Percentiles rank a stretch among this genome's conserved stretches.
Evolutionary conservation across 1,139 yeast species (phyloP).

Genomic region (Taiozyma sp.): DNA sequence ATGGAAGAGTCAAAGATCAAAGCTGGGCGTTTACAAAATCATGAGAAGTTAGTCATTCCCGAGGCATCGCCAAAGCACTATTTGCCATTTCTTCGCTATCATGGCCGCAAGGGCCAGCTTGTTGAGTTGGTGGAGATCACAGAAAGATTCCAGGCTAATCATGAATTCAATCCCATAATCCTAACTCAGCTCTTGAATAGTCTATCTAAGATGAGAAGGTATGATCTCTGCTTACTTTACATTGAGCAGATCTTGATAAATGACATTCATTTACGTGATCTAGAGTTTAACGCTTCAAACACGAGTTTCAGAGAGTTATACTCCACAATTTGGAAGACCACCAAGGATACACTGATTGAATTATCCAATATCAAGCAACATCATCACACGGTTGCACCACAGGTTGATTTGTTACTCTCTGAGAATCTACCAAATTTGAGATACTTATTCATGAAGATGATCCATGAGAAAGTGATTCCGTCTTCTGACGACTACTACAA

Average conservation of each 20-base stretch:
- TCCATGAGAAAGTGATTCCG: slow-evolving; percentile 19
- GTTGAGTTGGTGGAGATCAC: slow-evolving; percentile 7
- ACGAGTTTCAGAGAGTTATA: slow-evolving; percentile 11
- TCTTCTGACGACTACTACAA: slow-evolving; percentile 13
- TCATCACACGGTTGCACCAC: not conserved
- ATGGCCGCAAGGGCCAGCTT: slow-evolving; percentile 6
- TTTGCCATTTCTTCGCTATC: slow-evolving; percentile 16
- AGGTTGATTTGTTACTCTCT: not conserved
- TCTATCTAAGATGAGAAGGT: slow-evolving; percentile 4
- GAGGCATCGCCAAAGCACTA: slow-evolving; percentile 18
- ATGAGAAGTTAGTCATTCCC: slow-evolving; percentile 14
- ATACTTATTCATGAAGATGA: slow-evolving; percentile 21
- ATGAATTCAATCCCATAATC: slow-evolving; percentile 15
- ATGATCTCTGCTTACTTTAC: slow-evolving; percentile 1
- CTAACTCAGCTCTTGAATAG: slow-evolving; percentile 17
- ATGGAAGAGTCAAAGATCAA: slow-evolving; percentile 12
- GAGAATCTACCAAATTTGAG: slow-evolving; percentile 14
- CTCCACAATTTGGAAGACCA: slow-evolving; percentile 16
- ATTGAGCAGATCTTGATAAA: slow-evolving; percentile 11
- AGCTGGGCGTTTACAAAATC: slow-evolving; percentile 1
- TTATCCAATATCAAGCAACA: not conserved
- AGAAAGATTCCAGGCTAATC: slow-evolving; percentile 5
- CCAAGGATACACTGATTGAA: slow-evolving; percentile 8
- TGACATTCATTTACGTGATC: slow-evolving; percentile 15
- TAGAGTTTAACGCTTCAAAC: not conserved